Percentiles rank a stretch among this genome's conserved stretches.
Conservation (phyloP, 805 yeast species). For the Pichia heedii region DNA sequence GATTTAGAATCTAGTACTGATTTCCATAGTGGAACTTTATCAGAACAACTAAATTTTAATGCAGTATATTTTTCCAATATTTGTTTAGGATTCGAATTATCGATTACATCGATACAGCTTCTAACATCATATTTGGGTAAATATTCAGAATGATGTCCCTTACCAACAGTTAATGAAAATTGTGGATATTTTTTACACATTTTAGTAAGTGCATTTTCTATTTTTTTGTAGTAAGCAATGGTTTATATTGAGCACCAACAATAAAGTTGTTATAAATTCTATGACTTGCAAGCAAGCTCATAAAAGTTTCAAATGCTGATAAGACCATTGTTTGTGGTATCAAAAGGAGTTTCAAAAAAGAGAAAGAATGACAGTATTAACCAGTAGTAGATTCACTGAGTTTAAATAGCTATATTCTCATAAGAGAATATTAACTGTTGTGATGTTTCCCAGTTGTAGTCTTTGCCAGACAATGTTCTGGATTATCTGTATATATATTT, state of each 20-base stretch:
- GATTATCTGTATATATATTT: too few relatives aligned
- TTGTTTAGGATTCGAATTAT: neutral
- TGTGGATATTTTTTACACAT: constrained; percentile 7
- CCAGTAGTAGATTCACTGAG: too few relatives aligned
- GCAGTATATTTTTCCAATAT: constrained; percentile 3
- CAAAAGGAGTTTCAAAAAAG: too few relatives aligned
- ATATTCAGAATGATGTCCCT: neutral
- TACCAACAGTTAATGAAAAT: constrained; percentile 6
- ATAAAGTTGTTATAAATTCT: too few relatives aligned
- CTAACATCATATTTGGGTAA: neutral
- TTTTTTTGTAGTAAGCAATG: neutral
- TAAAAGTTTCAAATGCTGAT: too few relatives aligned
- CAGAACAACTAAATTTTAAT: constrained; percentile 1
- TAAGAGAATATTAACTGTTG: too few relatives aligned
- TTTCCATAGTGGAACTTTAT: constrained; percentile 7
- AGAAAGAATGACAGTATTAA: too few relatives aligned
- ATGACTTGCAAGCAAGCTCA: too few relatives aligned
- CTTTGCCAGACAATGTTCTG: too few relatives aligned
- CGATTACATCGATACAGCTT: neutral
- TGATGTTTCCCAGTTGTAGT: too few relatives aligned
- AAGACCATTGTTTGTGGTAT: too few relatives aligned
- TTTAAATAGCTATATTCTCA: too few relatives aligned
- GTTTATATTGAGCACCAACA: constrained; percentile 2
- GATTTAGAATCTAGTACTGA: neutral
- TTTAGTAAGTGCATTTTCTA: neutral